Base-by-base conservation (phyloP, 441 rosid genomes). In the Adansonia rubrostipa region DNA sequence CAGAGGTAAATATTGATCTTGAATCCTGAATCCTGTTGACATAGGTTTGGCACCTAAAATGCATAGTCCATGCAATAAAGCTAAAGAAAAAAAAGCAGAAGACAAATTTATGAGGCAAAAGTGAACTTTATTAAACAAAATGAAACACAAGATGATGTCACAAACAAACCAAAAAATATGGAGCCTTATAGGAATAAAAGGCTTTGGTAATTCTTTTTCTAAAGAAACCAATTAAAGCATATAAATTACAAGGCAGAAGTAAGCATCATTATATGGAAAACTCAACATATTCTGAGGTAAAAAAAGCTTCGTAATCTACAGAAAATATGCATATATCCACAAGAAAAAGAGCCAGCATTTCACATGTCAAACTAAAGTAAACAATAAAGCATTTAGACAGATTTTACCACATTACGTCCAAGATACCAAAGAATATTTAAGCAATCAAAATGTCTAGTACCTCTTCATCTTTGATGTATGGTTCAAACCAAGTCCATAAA, bases 401-500 rank as follows among this genome's bases (percentile, higher is more conserved):
- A 53, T 3, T 24, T 70, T 71, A 15, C 20, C 60, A 71, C n/a
- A 3, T 28, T 51, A 71, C 13, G 1, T 28, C 15, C 9, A 9
- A 53, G n/a, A n/a, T 15, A 33, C 44, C 67, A 62, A 42, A 4
- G 15, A 62, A 62, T 42, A 62, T 9, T 10, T 10, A 22, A 22
- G 70, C n/a, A 62, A 6, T 13, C 67, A 62, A 62, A 62, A 62
- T 42, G 13, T 10, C 22, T 33, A 44, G 56, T 82, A 97, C 99
- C 98, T 93, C 98, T n/a, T 93, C 98, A 81, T 91, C 98, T 84
- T 88, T 89, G 48, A 93, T 81, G 80, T 93, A 94, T 44, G 96
- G 97, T 73, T 97, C 98, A 85, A 81, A 94, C 97, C 98, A 97
- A 83, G 86, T 87, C 98, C 98, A 97, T 58, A 97, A 68, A n/a